phyloP scores from a whole-genome alignment of 2,329 filamentous ascomycete genomes.

The Monascus ruber region DNA sequence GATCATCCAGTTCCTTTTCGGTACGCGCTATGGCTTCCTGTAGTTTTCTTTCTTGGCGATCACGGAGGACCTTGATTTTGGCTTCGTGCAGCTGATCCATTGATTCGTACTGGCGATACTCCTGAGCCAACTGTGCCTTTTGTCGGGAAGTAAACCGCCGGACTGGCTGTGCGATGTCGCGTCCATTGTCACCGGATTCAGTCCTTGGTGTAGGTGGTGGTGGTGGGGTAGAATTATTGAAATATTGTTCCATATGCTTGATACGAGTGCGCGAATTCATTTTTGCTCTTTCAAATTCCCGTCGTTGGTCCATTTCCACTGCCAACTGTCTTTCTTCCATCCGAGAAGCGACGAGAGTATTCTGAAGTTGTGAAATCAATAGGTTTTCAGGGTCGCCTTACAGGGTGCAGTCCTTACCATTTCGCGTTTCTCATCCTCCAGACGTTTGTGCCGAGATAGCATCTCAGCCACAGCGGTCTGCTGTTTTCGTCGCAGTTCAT shows the following conservation, averaged over 20 bases:
- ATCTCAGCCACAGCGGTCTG: conserved; percentile 18
- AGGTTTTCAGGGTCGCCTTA: not conserved
- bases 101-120: conserved; percentile 31
- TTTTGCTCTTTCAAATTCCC: conserved; percentile 34
- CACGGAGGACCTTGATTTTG: conserved; percentile 37
- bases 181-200: not conserved
- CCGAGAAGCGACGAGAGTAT: conserved; percentile 20
- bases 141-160: conserved; percentile 28
- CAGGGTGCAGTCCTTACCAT: conserved; percentile 18
- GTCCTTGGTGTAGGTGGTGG: conserved; percentile 10
- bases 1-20: conserved; percentile 25
- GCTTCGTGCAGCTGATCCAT: conserved; percentile 34
- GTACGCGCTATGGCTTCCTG: conserved; percentile 28
- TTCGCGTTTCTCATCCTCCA: conserved; percentile 25
- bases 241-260: conserved; percentile 38
- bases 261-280: conserved; percentile 32
- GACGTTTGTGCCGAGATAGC: conserved; percentile 16
- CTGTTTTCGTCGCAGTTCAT: conserved; percentile 19
- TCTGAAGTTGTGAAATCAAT: conserved; percentile 15
- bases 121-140: conserved; percentile 33
- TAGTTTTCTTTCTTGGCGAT: conserved; percentile 32
- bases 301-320: conserved; percentile 33
- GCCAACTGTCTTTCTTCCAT: conserved; percentile 35
- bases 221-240: conserved; percentile 29
- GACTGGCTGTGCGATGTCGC: conserved; percentile 8